phyloP scores from a whole-genome alignment of 768 basidiomycete genomes.

The Mycena floridula region DNA sequence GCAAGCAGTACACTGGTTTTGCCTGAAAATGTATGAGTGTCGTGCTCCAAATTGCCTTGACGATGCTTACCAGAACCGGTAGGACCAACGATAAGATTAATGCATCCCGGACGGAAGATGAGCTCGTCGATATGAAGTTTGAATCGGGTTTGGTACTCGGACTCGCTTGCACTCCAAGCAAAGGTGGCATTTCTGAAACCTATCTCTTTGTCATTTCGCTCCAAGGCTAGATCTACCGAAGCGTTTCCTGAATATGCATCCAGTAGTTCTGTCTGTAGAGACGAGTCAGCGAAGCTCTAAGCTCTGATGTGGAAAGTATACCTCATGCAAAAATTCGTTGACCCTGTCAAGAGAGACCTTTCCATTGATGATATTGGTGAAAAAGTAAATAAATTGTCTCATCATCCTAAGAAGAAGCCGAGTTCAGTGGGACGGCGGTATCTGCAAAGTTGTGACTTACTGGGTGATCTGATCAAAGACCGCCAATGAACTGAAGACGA shows the following conservation, averaged over 20 bases:
- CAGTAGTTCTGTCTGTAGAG: constrained; percentile 38
- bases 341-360: constrained; percentile 63
- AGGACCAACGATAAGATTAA: constrained; percentile 53
- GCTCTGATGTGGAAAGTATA: background rate
- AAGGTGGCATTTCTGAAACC: constrained; percentile 52
- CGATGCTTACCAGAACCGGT: constrained; percentile 28
- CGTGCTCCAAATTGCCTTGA: too few relatives aligned
- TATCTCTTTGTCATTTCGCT: constrained; percentile 23
- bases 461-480: too few relatives aligned
- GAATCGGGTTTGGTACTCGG: constrained; percentile 24
- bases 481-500: too few relatives aligned
- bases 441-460: too few relatives aligned
- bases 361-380: constrained; percentile 20
- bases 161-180: constrained; percentile 39
- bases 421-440: too few relatives aligned
- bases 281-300: background rate
- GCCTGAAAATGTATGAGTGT: too few relatives aligned
- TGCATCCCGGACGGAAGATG: constrained; percentile 41
- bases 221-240: constrained; percentile 1
- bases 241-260: constrained; percentile 26
- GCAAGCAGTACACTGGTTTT: constrained; percentile 67
- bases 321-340: constrained; percentile 28
- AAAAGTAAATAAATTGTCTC: too few relatives aligned
- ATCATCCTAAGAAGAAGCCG: too few relatives aligned
- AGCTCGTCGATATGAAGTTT: constrained; percentile 41